A percentile compares a stretch with the other conserved stretches of the same genome.
Conservation (phyloP, 2,329 filamentous ascomycete species). For the Pseudonectria buxi region DNA sequence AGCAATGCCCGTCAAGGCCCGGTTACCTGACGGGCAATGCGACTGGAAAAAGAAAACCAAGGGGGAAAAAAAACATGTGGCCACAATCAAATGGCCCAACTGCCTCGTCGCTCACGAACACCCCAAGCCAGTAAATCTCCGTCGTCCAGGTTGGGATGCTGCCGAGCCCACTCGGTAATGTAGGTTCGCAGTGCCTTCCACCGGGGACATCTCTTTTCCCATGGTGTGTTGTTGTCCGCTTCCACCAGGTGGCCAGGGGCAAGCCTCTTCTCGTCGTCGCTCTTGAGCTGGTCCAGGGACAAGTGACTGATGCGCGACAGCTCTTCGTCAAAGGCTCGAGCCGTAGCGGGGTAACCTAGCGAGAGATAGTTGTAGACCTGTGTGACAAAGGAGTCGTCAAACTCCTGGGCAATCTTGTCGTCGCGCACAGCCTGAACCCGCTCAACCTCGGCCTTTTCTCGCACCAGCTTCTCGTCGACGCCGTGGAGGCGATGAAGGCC, state of each 20-base stretch:
- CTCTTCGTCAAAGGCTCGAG: conserved; percentile 77
- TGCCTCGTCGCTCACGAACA: conserved; percentile 58
- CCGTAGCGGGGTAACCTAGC: conserved; percentile 82
- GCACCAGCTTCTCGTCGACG: conserved; percentile 44
- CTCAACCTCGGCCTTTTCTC: conserved; percentile 44
- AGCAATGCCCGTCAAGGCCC: too few species aligned
- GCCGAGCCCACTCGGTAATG: conserved; percentile 81
- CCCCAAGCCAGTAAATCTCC: conserved; percentile 60
- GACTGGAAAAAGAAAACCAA: too few species aligned
- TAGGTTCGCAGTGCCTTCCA: conserved; percentile 83
- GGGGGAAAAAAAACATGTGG: not conserved
- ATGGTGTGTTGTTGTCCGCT: conserved; percentile 39
- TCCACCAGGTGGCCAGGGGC: conserved; percentile 68
- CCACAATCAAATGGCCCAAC: conserved; percentile 57
- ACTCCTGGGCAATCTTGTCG: conserved; percentile 57
- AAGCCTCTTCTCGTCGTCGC: conserved; percentile 56
- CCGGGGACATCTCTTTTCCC: conserved; percentile 53
- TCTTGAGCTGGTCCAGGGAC: conserved; percentile 58
- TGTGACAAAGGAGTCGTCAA: conserved; percentile 77
- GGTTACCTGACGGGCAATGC: too few species aligned
- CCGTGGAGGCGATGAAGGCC: conserved; percentile 43
- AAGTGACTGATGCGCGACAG: conserved; percentile 74
- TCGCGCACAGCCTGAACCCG: conserved; percentile 43
- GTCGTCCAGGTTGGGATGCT: conserved; percentile 68
- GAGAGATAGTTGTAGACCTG: conserved; percentile 98